These are phyloP conservation scores for Helichrysum umbraculigerum DNA, from an alignment of 129 eudicot species.

Conservation along the genomic window DNA sequence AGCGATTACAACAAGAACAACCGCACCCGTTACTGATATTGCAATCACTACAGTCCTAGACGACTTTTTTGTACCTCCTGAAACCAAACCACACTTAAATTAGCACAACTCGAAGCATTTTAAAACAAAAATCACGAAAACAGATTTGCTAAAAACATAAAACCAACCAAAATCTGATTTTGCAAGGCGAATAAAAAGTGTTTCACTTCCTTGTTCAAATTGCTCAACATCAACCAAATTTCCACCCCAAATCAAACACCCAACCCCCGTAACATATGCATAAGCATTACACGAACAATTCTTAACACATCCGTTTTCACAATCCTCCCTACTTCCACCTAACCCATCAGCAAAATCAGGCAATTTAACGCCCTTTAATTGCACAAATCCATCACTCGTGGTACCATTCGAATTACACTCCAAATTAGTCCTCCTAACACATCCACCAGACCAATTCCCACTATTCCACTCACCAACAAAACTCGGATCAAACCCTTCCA, in stretches of 20 bases:
- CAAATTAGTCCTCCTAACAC: conserved; percentile 46
- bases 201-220: conserved; percentile 43
- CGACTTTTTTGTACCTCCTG: conserved; percentile 36
- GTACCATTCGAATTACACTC: conserved; percentile 39
- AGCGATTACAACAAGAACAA: conserved; percentile 34
- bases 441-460: conserved; percentile 57
- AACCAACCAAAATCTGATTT: conserved; percentile 58
- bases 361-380: conserved; percentile 40
- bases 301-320: conserved; percentile 43
- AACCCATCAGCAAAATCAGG: conserved; percentile 55
- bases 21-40: conserved; percentile 29
- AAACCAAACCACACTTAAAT: neutral
- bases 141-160: neutral
- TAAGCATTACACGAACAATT: conserved; percentile 76
- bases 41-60: conserved; percentile 33
- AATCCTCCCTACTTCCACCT: conserved; percentile 10
- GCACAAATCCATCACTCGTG: conserved; percentile 41
- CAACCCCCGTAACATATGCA: conserved; percentile 47
- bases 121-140: neutral
- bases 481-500: conserved; percentile 55
- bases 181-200: conserved; percentile 56
- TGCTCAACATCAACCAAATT: conserved; percentile 58
- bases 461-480: conserved; percentile 39
- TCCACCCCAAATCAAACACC: conserved; percentile 65
- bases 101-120: conserved; percentile 5